Evolutionary conservation across 345 rosid genomes (phyloP), one percentile per base, ranked within the genome.

Genomic region (Eucalyptus brandiana): DNA sequence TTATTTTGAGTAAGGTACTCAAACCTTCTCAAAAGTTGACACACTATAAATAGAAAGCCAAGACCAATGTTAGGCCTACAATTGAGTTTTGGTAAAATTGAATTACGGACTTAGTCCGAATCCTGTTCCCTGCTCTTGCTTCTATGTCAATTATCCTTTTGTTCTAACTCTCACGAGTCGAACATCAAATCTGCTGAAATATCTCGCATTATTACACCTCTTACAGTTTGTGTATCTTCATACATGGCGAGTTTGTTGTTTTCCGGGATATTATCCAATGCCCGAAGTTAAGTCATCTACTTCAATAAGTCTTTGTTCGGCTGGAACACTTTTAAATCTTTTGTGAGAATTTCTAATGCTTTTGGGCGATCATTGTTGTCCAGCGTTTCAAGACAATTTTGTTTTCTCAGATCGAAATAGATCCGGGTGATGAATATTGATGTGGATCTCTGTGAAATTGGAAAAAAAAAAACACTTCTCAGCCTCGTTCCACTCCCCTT

Each of bases 391-490:
- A 93, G 87, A 62, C 32, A 62, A 0, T 93, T 91, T 88, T 94
- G 95, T 91, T 96, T 93, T 92, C 93, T 92, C 90, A 96, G 92
- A 91, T 95, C 94, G 76, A 51, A 93, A 94, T 94, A 96, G 88
- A 94, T 92, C 89, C 93, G 92, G 91, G 54, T 89, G 2, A 94
- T 94, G 90, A 92, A 93, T 48, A 91, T 91, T 96, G 56, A 92
- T 92, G 67, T 89, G 69, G 45, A 86, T 89, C 90, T 93, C 86
- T 19, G 95, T 94, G 92, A 96, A 96, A 69, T 94, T 94, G 72
- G 94, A 81, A 17, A 91, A 53, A 90, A 94, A 48, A 48, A 49
- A 49, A 49, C 5, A 49, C 87, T 91, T 94, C 91, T 96, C 94
- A 44, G 94, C 96, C 88, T 93, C 94, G 65, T 86, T 91, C 93